Percentiles rank a stretch among this genome's conserved stretches.
Evolutionary conservation across 129 eudicot genomes (phyloP).

Genomic region (Escallonia herrerae): DNA sequence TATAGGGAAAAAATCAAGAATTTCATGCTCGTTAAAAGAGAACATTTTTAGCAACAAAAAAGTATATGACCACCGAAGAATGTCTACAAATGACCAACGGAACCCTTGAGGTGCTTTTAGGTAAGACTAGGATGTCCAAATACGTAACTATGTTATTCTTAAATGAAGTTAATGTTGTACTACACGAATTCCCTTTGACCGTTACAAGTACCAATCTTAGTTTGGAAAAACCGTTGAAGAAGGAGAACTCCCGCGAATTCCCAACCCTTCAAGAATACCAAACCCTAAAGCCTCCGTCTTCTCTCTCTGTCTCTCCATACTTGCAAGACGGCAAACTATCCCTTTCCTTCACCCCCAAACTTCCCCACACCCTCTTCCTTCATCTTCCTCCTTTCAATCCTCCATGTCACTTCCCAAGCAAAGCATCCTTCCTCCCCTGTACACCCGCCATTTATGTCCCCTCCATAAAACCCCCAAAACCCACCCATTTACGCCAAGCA

Average conservation of each 20-base stretch:
- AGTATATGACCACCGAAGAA: too few species aligned
- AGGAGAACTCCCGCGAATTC: slow-evolving; percentile 43
- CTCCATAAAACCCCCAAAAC: slow-evolving; percentile 8
- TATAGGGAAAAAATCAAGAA: too few species aligned
- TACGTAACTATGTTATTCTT: too few species aligned
- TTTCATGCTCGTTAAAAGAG: too few species aligned
- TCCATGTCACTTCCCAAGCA: slow-evolving; percentile 38
- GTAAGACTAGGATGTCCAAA: too few species aligned
- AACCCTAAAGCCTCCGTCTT: slow-evolving; percentile 25
- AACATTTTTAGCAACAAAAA: too few species aligned
- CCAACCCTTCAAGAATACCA: slow-evolving; percentile 58
- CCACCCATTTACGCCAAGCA: slow-evolving; percentile 8
- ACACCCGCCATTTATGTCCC: slow-evolving; percentile 8
- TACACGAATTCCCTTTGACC: neutral
- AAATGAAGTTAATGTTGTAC: too few species aligned
- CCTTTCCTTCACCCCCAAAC: slow-evolving; percentile 43
- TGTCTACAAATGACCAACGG: too few species aligned
- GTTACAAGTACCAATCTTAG: neutral
- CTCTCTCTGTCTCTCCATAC: slow-evolving; percentile 13
- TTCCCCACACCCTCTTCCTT: slow-evolving; percentile 17
- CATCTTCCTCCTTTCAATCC: slow-evolving; percentile 18
- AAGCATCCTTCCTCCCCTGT: slow-evolving; percentile 35
- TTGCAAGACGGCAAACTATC: slow-evolving; percentile 43
- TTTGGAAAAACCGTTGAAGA: slow-evolving; percentile 19
- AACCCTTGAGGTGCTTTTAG: too few species aligned